phyloP scores from a whole-genome alignment of 805 yeast species.

The Candida khao-thaluensis region DNA sequence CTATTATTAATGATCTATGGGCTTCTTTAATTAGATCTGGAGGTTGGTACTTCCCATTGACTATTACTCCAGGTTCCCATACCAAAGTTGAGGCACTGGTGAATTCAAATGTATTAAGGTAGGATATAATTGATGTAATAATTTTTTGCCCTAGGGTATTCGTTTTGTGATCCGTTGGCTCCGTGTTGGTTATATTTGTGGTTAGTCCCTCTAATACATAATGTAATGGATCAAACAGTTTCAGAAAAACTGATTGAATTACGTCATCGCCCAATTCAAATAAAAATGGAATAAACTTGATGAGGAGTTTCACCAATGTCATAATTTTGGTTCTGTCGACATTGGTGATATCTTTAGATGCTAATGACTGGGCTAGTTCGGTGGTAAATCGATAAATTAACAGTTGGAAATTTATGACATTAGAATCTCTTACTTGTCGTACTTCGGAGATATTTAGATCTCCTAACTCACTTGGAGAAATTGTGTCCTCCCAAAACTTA shows the following conservation, averaged over 20 bases:
- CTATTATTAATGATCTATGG: slow-evolving; percentile 65
- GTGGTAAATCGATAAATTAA: slow-evolving; percentile 40
- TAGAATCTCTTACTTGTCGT: slow-evolving; percentile 19
- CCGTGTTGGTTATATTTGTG: neutral
- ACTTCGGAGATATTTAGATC: neutral
- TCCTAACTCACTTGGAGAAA: neutral
- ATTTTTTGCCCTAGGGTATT: slow-evolving; percentile 5
- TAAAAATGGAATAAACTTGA: slow-evolving; percentile 63
- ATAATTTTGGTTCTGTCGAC: neutral
- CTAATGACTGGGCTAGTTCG: slow-evolving; percentile 4
- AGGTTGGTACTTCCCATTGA: slow-evolving; percentile 26
- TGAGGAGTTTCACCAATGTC: slow-evolving; percentile 51
- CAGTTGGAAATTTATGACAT: slow-evolving; percentile 54
- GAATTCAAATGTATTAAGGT: slow-evolving; percentile 59
- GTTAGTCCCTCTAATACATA: neutral
- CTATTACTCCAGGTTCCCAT: slow-evolving; percentile 85
- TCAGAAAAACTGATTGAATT: slow-evolving; percentile 19
- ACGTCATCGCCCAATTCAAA: slow-evolving; percentile 48
- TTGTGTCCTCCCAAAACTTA: slow-evolving; percentile 21
- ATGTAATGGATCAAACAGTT: neutral
- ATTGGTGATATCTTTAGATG: neutral
- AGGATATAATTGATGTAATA: slow-evolving; percentile 29
- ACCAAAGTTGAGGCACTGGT: slow-evolving; percentile 36
- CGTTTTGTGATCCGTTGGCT: neutral
- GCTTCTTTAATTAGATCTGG: slow-evolving; percentile 46